These are phyloP conservation scores for Henckelia pumila DNA, from an alignment of 257 asterid genomes.

Conservation along the genomic window DNA sequence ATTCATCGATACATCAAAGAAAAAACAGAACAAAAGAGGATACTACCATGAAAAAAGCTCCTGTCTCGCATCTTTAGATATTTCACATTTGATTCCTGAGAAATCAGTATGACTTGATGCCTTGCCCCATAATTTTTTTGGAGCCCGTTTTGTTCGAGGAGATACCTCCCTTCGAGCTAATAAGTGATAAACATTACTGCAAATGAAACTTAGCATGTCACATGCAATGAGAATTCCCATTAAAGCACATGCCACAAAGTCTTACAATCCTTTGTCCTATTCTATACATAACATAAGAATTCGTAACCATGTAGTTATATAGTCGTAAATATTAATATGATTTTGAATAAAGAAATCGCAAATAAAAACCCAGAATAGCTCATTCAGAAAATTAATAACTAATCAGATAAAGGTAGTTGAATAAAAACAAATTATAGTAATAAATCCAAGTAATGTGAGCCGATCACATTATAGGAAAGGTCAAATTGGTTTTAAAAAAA, in stretches of 20 bases:
- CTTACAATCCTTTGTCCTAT: not conserved
- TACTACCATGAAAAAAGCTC: slow-evolving; percentile 85
- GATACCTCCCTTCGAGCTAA: slow-evolving; percentile 83
- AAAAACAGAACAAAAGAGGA: slow-evolving; percentile 7
- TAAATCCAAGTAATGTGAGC: slow-evolving; percentile 9
- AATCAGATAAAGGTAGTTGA: not conserved
- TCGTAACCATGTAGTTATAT: slow-evolving; percentile 6
- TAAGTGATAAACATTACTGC: slow-evolving; percentile 65
- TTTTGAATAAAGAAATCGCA: not conserved
- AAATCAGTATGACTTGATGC: slow-evolving; percentile 47
- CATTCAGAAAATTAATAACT: slow-evolving; percentile 11
- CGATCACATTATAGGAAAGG: not conserved
- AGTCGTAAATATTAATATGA: not conserved
- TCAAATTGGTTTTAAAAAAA: not conserved
- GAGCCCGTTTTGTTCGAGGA: slow-evolving; percentile 66
- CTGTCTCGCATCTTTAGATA: slow-evolving; percentile 69
- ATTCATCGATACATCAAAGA: slow-evolving; percentile 1
- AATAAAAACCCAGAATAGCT: slow-evolving; percentile 21
- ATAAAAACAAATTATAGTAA: not conserved
- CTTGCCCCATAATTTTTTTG: slow-evolving; percentile 70
- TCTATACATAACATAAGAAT: not conserved
- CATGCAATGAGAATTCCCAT: slow-evolving; percentile 18
- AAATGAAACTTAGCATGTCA: slow-evolving; percentile 33
- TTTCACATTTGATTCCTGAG: slow-evolving; percentile 41
- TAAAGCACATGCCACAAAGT: slow-evolving; percentile 4